Evolutionary conservation across 805 yeast species (phyloP).

Genomic region (Wickerhamiella cacticola): DNA sequence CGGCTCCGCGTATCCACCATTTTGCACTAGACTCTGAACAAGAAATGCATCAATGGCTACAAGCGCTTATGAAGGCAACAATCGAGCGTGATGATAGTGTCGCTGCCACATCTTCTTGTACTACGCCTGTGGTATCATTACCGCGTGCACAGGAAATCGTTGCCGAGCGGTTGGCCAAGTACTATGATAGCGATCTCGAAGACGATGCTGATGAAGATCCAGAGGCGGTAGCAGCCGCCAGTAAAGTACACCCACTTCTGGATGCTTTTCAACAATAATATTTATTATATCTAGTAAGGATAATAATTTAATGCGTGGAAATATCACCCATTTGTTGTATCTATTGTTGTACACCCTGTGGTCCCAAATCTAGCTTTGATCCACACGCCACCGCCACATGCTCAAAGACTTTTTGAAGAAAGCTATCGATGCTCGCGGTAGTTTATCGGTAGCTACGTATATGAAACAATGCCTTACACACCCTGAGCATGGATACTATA

Average conservation of each 20-base stretch:
- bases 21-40: slow-evolving; percentile 88
- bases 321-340: no score
- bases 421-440: slow-evolving; percentile 49
- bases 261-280: neutral
- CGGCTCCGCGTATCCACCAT: slow-evolving; percentile 90
- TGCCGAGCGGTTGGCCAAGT: slow-evolving; percentile 58
- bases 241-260: neutral
- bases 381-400: slow-evolving; percentile 1
- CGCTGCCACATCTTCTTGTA: slow-evolving; percentile 85
- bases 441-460: slow-evolving; percentile 56
- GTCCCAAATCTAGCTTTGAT: neutral
- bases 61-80: slow-evolving; percentile 87
- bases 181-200: slow-evolving; percentile 27
- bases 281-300: neutral
- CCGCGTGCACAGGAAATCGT: slow-evolving; percentile 76
- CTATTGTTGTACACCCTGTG: no score
- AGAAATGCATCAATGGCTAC: slow-evolving; percentile 92
- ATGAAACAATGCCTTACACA: slow-evolving; percentile 75
- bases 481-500: slow-evolving; percentile 68
- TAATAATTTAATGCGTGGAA: no score
- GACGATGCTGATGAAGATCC: slow-evolving; percentile 1
- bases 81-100: slow-evolving; percentile 88
- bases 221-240: neutral
- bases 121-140: slow-evolving; percentile 88
- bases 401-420: slow-evolving; percentile 16